Evolutionary conservation across 371 early-diverging fungal species (phyloP).

Genomic region (Cladochytrium tenue): DNA sequence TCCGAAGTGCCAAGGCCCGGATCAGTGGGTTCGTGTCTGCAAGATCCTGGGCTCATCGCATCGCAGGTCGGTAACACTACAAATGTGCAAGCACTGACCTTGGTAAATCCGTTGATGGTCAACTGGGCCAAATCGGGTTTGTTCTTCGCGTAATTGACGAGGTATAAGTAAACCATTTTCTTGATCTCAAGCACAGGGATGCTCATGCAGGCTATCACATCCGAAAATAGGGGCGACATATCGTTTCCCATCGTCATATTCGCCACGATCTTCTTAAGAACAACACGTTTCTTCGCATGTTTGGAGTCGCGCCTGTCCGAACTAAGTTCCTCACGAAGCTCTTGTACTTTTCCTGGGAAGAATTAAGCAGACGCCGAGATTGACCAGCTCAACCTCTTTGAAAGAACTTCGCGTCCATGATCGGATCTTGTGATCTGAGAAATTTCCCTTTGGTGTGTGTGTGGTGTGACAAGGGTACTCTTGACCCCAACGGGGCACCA

Average conservation of each 20-base stretch:
- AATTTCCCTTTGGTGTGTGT: too few species aligned
- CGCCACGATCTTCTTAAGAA: conserved; percentile 95
- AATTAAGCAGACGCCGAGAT: too few species aligned
- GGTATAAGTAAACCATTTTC: conserved; percentile 77
- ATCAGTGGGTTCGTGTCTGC: conserved; percentile 93
- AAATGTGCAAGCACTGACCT: conserved; percentile 50
- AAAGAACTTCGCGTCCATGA: too few species aligned
- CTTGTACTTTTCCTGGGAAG: too few species aligned
- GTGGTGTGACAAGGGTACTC: too few species aligned
- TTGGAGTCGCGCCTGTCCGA: too few species aligned
- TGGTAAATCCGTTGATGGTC: conserved; percentile 95
- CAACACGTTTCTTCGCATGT: too few species aligned
- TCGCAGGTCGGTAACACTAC: conserved; percentile 1
- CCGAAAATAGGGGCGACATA: conserved; percentile 65
- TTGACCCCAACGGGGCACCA: too few species aligned
- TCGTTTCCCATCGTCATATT: conserved; percentile 73
- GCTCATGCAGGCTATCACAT: conserved; percentile 98
- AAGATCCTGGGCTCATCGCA: conserved; percentile 93
- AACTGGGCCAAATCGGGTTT: conserved; percentile 96
- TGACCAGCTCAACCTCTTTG: too few species aligned
- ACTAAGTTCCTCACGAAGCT: too few species aligned
- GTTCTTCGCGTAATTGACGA: conserved; percentile 88
- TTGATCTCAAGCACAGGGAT: conserved; percentile 94
- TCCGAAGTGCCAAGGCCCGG: conserved; percentile 94
- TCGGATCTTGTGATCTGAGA: too few species aligned